Evolutionary conservation across 2,329 filamentous ascomycete genomes (phyloP).

Genomic region (Fusarium multiceps): DNA sequence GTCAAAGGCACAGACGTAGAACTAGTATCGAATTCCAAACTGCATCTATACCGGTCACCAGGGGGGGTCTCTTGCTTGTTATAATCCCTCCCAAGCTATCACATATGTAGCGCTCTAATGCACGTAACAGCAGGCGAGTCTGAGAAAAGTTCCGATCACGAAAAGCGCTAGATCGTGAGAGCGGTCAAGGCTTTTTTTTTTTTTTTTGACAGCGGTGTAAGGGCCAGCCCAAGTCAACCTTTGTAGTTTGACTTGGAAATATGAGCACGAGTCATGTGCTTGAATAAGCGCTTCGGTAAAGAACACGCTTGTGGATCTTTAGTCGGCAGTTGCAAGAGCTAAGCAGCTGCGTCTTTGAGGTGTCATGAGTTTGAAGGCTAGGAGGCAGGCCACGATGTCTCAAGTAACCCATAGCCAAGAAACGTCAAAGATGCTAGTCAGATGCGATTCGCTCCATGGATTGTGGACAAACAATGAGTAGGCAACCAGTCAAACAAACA

Average conservation of each 20-base stretch:
- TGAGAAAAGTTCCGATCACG: slow-evolving; percentile 17
- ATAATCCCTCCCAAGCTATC: slow-evolving; percentile 5
- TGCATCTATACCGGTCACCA: slow-evolving; percentile 17
- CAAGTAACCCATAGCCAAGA: not conserved
- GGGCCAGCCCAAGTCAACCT: not conserved
- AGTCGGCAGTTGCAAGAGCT: slow-evolving; percentile 29
- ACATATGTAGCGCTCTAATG: slow-evolving; percentile 24
- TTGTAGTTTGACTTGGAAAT: not conserved
- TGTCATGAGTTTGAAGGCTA: not conserved
- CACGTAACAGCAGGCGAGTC: slow-evolving; percentile 25
- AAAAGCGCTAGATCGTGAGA: slow-evolving; percentile 10
- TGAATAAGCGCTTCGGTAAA: slow-evolving; percentile 16
- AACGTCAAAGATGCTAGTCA: slow-evolving; percentile 10
- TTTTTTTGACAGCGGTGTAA: slow-evolving; percentile 23
- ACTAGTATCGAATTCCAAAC: slow-evolving; percentile 27
- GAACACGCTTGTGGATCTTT: slow-evolving; percentile 24
- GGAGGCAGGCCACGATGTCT: not conserved
- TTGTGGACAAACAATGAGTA: slow-evolving; percentile 14
- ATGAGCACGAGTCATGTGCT: slow-evolving; percentile 28
- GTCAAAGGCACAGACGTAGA: slow-evolving; percentile 26
- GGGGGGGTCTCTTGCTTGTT: slow-evolving; percentile 16
- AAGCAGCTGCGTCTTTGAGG: not conserved
- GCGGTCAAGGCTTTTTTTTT: slow-evolving; percentile 22
- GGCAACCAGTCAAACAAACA: slow-evolving; percentile 3
- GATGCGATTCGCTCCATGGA: slow-evolving; percentile 31